Percentiles rank a stretch among this genome's conserved stretches.
phyloP scores from a whole-genome alignment of 1,284 basidiomycete species.

The Ceratobasidium sp. region DNA sequence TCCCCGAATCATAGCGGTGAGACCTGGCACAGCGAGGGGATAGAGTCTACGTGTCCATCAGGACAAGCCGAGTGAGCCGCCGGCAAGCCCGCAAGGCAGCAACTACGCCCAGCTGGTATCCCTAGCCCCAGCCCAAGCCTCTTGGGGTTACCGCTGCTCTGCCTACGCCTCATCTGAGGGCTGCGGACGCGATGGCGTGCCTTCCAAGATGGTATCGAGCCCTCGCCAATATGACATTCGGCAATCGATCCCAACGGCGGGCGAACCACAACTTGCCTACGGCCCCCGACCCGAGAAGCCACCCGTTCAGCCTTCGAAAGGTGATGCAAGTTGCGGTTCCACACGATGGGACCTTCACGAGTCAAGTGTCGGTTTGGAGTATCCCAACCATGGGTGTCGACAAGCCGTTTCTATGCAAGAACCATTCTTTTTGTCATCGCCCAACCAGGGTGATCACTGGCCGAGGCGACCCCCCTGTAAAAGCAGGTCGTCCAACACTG shows the following conservation, averaged over 20 bases:
- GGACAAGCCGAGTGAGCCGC: not conserved
- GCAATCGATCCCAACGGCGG: not conserved
- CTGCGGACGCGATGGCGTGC: not conserved
- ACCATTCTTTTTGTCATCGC: not conserved
- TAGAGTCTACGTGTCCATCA: not conserved
- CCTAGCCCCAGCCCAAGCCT: not conserved
- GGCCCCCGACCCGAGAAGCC: not conserved
- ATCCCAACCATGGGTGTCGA: not conserved
- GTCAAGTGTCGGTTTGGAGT: not conserved
- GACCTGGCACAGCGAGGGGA: not conserved
- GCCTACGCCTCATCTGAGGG: not conserved
- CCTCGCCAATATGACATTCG: not conserved
- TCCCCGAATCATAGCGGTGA: constrained; percentile 13
- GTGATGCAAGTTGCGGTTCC: not conserved
- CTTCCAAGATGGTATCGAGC: not conserved
- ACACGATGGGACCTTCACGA: not conserved
- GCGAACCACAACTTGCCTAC: not conserved
- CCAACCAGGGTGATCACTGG: not conserved
- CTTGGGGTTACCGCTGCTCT: not conserved
- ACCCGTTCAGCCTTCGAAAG: not conserved
- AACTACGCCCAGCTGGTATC: not conserved
- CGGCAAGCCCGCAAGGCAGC: not conserved
- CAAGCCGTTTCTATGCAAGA: not conserved
- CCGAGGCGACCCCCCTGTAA: not conserved
- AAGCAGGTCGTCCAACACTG: not conserved